A percentile compares a stretch with the other conserved stretches of the same genome.
These are phyloP conservation scores for Epichloe elymi DNA, from an alignment of 2,329 filamentous ascomycete species.

Conservation along the genomic window DNA sequence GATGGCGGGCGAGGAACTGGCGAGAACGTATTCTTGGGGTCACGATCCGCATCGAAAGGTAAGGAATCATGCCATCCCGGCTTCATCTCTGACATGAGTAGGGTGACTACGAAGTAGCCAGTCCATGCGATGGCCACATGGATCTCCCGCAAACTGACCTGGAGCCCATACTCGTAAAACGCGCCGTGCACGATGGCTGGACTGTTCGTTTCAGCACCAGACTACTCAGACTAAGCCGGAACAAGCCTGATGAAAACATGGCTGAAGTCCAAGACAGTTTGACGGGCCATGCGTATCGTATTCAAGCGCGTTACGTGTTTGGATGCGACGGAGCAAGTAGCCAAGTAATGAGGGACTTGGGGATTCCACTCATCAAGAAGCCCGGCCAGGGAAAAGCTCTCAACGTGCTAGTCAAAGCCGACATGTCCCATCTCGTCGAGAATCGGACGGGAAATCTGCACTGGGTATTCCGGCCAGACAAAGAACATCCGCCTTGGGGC, in stretches of 20 bases:
- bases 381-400: slow-evolving; percentile 24
- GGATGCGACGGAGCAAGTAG: slow-evolving; percentile 37
- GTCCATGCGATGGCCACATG: slow-evolving; percentile 24
- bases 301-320: slow-evolving; percentile 40
- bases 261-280: slow-evolving; percentile 23
- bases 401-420: slow-evolving; percentile 30
- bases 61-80: background rate
- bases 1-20: slow-evolving; percentile 40
- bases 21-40: slow-evolving; percentile 36
- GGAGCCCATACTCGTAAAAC: slow-evolving; percentile 26
- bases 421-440: slow-evolving; percentile 35
- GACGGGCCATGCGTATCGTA: slow-evolving; percentile 23
- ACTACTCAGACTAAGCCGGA: slow-evolving; percentile 17
- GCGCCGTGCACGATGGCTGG: slow-evolving; percentile 24
- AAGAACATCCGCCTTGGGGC: slow-evolving; percentile 35
- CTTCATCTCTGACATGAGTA: slow-evolving; percentile 9
- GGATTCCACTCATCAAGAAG: slow-evolving; percentile 29
- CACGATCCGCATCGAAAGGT: slow-evolving; percentile 31
- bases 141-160: slow-evolving; percentile 31
- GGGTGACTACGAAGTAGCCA: slow-evolving; percentile 29
- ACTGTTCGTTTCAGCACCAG: slow-evolving; percentile 23
- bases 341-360: slow-evolving; percentile 23
- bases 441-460: slow-evolving; percentile 45
- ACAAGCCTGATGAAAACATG: slow-evolving; percentile 14
- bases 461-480: slow-evolving; percentile 43